These are phyloP conservation scores for Leucosporidium creatinivorum DNA, from an alignment of 768 basidiomycete genomes.

Conservation along the genomic window DNA sequence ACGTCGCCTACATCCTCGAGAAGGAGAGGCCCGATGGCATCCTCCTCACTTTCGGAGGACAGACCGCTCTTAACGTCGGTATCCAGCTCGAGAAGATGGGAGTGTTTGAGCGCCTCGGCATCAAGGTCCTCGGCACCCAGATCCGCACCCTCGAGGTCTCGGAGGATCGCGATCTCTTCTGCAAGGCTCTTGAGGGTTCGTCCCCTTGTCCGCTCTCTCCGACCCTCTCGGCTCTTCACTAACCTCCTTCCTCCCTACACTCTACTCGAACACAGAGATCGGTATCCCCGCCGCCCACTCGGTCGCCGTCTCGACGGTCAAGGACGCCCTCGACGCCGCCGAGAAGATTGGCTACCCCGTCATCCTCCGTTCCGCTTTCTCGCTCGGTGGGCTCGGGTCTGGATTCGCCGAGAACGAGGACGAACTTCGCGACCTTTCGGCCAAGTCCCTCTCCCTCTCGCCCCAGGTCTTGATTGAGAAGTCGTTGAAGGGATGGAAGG, in stretches of 20 bases:
- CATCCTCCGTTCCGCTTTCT: conserved; percentile 92
- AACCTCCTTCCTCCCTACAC: too few species aligned
- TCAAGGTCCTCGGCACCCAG: conserved; percentile 89
- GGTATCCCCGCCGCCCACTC: conserved; percentile 93
- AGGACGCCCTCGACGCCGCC: conserved; percentile 84
- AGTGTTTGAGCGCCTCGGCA: conserved; percentile 79
- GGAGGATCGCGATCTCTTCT: conserved; percentile 94
- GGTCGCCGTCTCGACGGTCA: conserved; percentile 91
- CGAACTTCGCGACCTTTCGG: conserved; percentile 87
- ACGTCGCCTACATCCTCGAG: conserved; percentile 97
- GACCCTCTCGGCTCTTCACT: background rate
- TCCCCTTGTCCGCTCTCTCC: conserved; percentile 5
- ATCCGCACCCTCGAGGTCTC: conserved; percentile 90
- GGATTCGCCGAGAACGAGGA: conserved; percentile 93
- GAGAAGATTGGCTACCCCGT: conserved; percentile 91
- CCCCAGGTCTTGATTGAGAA: conserved; percentile 97
- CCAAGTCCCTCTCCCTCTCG: conserved; percentile 78
- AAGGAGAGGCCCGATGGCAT: conserved; percentile 97
- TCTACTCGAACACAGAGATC: too few species aligned
- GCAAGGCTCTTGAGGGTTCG: conserved; percentile 87
- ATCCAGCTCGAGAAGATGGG: conserved; percentile 96
- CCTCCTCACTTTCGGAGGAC: conserved; percentile 93
- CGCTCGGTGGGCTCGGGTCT: conserved; percentile 94
- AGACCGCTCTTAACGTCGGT: conserved; percentile 95
- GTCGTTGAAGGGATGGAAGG: conserved; percentile 99